Base-by-base conservation (phyloP, 495 filamentous ascomycete species). In the Amorphotheca resinae region DNA sequence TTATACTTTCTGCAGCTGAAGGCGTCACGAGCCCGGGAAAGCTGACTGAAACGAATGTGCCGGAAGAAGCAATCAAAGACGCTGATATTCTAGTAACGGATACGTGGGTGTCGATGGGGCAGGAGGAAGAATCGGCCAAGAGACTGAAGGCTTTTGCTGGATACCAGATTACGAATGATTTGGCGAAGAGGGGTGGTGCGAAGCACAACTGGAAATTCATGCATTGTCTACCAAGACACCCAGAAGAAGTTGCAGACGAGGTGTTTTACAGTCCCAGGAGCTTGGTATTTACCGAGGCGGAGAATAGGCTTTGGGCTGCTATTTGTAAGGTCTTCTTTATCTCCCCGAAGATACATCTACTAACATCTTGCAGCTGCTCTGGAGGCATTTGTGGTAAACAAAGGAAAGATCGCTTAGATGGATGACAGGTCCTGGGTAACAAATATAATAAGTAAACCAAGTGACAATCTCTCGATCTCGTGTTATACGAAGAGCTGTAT, bases 51-150 rank as follows among this genome's bases (percentile, higher is more conserved):
- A 88, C 82, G 9, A 76, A 68, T 12, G 67, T 82, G 2, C 91
- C 91, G 2, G 84, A 89, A 56, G 84, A 93, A 55, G 91, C 91
- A 0, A 77, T 96, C 48, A 84, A 82, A 68, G 68, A 79, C 46
- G 89, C 91, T 1, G 84, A 96, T 54, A 69, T 98, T 32, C 65
- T 98, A 15, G 84, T 96, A 0, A 98, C 91, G 0, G 91, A 98
- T 55, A 98, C 91, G 7, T 98, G 89, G 89, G 71, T 94, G 26
- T 93, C 84, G 0, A 95, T 95, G 91, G 91, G 91, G 31, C 87
- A 95, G 66, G 91, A 98, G 63, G 76, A 70, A 34, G 87, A 95
- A 65, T 67, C 76, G 23, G 67, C 73, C 42, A 77, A 80, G 64
- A 68, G 82, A 44, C 53, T 95, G 46, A 75, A 79, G 62, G 84